Percentiles rank a stretch among this genome's conserved stretches.
Evolutionary conservation across 2,329 filamentous ascomycete genomes (phyloP).

Genomic region (Fusarium sarcochroum): DNA sequence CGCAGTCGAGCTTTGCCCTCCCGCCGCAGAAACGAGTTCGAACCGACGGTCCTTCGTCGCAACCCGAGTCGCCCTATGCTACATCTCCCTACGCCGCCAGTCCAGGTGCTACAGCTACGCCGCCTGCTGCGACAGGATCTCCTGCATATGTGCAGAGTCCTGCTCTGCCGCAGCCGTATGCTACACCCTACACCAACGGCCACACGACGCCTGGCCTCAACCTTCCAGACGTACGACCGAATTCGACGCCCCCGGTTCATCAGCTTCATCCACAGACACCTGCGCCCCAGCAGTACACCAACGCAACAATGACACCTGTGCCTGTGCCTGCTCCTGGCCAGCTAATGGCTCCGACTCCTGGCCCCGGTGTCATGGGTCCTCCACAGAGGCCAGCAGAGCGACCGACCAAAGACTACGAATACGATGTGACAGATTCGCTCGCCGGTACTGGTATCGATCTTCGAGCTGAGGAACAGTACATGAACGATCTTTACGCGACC

Average conservation of each 20-base stretch:
- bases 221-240: constrained; percentile 54
- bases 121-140: constrained; percentile 55
- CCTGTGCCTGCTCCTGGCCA: constrained; percentile 45
- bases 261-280: constrained; percentile 50
- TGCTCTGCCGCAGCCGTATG: constrained; percentile 51
- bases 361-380: constrained; percentile 64
- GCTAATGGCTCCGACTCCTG: constrained; percentile 45
- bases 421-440: constrained; percentile 87
- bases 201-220: constrained; percentile 55
- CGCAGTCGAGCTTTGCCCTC: constrained; percentile 67
- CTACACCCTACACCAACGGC: constrained; percentile 58
- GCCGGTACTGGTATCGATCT: constrained; percentile 89
- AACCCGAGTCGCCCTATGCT: constrained; percentile 74
- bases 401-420: constrained; percentile 72
- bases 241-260: constrained; percentile 52
- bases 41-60: constrained; percentile 75
- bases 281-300: constrained; percentile 49
- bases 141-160: constrained; percentile 55
- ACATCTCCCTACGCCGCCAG: constrained; percentile 65
- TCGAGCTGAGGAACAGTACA: constrained; percentile 85
- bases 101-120: constrained; percentile 59
- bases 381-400: constrained; percentile 74
- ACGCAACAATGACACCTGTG: constrained; percentile 44
- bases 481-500: constrained; percentile 76
- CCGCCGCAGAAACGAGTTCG: constrained; percentile 77